A percentile compares a stretch with the other conserved stretches of the same genome.
Evolutionary conservation across 192 early-diverging fungal species (phyloP).

Genomic region (Linnemannia zychae): DNA sequence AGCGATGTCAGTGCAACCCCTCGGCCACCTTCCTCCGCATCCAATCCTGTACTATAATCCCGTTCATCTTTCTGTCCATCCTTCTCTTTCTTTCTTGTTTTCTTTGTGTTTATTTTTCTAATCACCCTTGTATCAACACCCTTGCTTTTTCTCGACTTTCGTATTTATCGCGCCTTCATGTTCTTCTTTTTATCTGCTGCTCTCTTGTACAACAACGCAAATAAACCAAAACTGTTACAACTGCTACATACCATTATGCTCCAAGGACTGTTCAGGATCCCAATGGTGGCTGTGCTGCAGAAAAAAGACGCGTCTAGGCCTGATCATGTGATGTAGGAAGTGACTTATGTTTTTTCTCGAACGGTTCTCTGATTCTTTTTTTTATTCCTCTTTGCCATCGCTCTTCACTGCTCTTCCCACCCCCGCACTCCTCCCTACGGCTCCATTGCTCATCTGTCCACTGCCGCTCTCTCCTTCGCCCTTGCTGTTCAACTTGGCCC

Average conservation of each 20-base stretch:
- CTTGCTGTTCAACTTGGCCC: neutral
- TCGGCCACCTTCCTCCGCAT: constrained; percentile 11
- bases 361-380: neutral
- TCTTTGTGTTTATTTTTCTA: constrained; percentile 8
- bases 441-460: neutral
- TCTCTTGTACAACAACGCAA: neutral
- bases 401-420: neutral
- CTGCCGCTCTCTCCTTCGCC: neutral
- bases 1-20: constrained; percentile 26
- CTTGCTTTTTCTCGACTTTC: neutral
- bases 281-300: neutral
- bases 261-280: neutral
- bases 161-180: neutral
- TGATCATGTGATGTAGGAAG: neutral
- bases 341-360: neutral
- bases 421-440: neutral
- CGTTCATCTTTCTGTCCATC: neutral
- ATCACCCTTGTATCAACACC: constrained; percentile 10
- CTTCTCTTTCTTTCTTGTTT: constrained; percentile 8
- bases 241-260: too few species aligned
- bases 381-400: neutral
- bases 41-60: neutral
- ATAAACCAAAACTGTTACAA: neutral
- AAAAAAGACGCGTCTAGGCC: neutral
- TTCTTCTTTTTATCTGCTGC: neutral